Percentiles rank a stretch among this genome's conserved stretches.
These are phyloP conservation scores for Draba incana DNA, from an alignment of 345 rosid species.

Conservation along the genomic window DNA sequence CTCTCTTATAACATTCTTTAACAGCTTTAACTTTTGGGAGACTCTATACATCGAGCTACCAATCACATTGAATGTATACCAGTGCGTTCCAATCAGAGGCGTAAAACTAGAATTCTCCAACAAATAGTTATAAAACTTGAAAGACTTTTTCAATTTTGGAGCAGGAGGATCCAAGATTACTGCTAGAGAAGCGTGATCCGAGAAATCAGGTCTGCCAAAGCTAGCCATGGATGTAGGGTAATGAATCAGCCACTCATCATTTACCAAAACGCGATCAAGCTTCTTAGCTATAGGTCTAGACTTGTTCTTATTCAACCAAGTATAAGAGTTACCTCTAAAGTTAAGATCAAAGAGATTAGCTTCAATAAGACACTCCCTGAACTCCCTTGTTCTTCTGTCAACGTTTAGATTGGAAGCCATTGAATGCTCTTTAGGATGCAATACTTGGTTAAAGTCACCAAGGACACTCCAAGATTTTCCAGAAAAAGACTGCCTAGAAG, in stretches of 20 bases:
- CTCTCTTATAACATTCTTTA: too few species aligned
- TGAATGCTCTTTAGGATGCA: too few species aligned
- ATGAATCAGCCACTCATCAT: fast-evolving
- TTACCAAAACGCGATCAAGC: neutral
- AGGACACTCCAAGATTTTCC: too few species aligned
- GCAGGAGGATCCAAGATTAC: too few species aligned
- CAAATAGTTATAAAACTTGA: neutral
- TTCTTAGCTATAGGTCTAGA: neutral
- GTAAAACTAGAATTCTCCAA: neutral
- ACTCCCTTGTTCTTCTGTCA: neutral
- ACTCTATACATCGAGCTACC: neutral
- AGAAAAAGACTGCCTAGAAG: too few species aligned
- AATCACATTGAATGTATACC: fast-evolving
- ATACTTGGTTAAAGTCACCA: neutral
- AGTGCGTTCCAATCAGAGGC: fast-evolving
- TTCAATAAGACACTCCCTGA: neutral
- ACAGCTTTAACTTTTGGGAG: too few species aligned
- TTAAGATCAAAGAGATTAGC: neutral
- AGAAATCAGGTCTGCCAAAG: neutral
- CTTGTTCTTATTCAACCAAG: neutral
- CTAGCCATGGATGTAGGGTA: too few species aligned
- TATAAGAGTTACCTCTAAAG: neutral
- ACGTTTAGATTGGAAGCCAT: too few species aligned
- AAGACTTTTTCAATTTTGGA: neutral
- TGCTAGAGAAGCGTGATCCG: neutral